Percentiles rank a stretch among this genome's conserved stretches.
Evolutionary conservation across 108 stramenopile species (phyloP).

Genomic region (Pseudonitzschia multiseries): DNA sequence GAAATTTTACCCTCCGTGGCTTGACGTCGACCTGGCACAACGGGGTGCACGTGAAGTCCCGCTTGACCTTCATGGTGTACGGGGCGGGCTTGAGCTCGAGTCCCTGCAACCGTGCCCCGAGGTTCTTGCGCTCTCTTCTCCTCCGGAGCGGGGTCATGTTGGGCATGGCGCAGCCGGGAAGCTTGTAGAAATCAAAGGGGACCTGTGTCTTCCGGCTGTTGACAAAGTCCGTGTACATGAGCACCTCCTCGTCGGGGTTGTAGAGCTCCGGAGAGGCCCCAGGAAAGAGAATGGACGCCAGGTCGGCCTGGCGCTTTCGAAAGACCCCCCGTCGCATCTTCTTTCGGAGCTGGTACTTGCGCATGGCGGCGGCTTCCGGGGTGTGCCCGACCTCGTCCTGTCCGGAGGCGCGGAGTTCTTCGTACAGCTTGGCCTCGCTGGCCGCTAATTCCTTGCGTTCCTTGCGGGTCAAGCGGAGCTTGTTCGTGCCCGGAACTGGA

Average conservation of each 20-base stretch:
- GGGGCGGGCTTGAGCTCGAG: constrained; percentile 64
- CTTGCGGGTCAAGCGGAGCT: constrained; percentile 34
- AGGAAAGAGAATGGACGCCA: constrained; percentile 78
- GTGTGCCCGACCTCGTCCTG: constrained; percentile 55
- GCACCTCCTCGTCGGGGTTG: constrained; percentile 45
- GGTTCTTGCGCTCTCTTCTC: constrained; percentile 61
- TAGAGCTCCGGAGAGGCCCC: constrained; percentile 76
- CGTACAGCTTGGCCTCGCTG: constrained; percentile 33
- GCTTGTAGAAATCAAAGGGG: constrained; percentile 94
- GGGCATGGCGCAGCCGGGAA: constrained; percentile 70
- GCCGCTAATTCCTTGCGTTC: constrained; percentile 29
- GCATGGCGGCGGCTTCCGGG: constrained; percentile 38
- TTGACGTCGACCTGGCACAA: constrained; percentile 56
- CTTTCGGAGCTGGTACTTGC: constrained; percentile 52
- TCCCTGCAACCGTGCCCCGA: constrained; percentile 76
- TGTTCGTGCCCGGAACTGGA: not conserved
- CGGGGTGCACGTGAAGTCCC: constrained; percentile 52
- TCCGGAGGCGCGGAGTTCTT: constrained; percentile 34
- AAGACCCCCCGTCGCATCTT: constrained; percentile 77
- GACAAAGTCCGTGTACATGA: constrained; percentile 72
- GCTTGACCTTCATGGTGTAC: constrained; percentile 54
- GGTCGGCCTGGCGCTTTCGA: constrained; percentile 48
- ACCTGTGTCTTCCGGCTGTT: constrained; percentile 84
- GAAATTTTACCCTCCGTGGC: constrained; percentile 53
- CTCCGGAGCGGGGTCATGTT: constrained; percentile 24